These are phyloP conservation scores for Tetrahymena malaccensis DNA, from an alignment of 73 alveolate genomes.

Conservation along the genomic window DNA sequence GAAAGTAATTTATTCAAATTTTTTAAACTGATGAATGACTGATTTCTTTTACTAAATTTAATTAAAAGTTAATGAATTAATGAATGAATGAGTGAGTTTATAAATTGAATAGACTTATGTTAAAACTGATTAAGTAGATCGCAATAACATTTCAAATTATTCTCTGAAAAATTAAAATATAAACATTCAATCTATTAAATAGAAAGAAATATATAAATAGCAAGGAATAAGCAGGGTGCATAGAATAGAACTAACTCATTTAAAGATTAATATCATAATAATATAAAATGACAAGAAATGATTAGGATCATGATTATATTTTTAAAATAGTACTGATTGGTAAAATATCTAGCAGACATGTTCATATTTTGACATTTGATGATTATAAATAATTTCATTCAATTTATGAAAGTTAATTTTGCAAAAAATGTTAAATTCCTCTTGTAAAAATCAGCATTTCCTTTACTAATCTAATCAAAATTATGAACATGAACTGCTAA, in stretches of 20 bases:
- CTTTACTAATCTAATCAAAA: too few species aligned
- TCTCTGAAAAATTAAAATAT: not conserved
- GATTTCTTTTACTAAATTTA: not conserved
- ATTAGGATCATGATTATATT: conserved; percentile 47
- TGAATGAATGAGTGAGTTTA: not conserved
- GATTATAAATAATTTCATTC: not conserved
- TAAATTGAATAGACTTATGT: not conserved
- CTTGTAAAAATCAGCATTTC: not conserved
- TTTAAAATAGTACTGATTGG: conserved; percentile 44
- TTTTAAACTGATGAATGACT: not conserved
- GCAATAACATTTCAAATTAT: not conserved
- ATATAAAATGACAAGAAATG: not conserved
- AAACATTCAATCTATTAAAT: not conserved
- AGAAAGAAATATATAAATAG: not conserved
- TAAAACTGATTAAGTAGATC: not conserved
- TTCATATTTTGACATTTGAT: not conserved
- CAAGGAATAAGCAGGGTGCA: not conserved
- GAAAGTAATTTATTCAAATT: not conserved
- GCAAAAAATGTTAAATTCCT: not conserved
- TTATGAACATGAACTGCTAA: not conserved
- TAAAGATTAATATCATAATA: not conserved
- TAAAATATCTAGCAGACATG: not conserved
- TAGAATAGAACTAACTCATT: not conserved
- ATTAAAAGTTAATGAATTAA: too few species aligned
- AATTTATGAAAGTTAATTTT: not conserved